Percentiles rank a stretch among this genome's conserved stretches.
Conservation (phyloP, 768 basidiomycete genomes). For the Tulasnella sp. region DNA sequence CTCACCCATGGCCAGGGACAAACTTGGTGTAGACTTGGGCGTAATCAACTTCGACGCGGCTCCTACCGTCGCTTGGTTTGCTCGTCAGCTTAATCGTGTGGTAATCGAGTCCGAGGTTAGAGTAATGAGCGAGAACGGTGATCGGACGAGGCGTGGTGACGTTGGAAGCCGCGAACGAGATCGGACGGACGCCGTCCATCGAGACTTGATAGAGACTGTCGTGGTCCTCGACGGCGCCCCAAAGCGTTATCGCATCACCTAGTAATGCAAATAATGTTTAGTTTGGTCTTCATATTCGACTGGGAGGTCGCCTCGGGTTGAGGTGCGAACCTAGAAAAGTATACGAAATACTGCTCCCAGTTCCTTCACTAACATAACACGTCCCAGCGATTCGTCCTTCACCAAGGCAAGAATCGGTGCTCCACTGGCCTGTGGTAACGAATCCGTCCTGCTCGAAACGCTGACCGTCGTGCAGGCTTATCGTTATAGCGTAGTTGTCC, state of each 20-base stretch:
- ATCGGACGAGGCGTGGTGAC: background rate
- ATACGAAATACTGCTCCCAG: background rate
- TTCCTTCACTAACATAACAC: background rate
- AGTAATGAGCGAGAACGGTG: conserved; percentile 6
- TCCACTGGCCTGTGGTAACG: background rate
- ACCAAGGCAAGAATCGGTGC: background rate
- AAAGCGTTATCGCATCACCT: conserved; percentile 20
- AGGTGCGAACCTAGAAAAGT: background rate
- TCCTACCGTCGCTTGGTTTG: background rate
- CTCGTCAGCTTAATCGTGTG: conserved; percentile 12
- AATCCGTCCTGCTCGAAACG: background rate
- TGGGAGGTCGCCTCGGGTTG: too few species aligned
- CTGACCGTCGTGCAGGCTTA: conserved; percentile 11
- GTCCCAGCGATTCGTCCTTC: background rate
- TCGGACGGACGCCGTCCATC: background rate
- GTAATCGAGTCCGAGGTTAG: conserved; percentile 1
- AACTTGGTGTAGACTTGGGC: background rate
- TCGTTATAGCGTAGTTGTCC: background rate
- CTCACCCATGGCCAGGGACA: too few species aligned
- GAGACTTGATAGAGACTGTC: conserved; percentile 6
- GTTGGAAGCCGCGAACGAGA: background rate
- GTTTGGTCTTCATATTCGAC: background rate
- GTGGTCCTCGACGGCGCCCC: background rate
- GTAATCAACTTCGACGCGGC: conserved; percentile 4
- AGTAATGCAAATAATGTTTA: conserved; percentile 35